Conservation (phyloP, 2,329 filamentous ascomycete genomes). For the Pyrenophora teres region DNA sequence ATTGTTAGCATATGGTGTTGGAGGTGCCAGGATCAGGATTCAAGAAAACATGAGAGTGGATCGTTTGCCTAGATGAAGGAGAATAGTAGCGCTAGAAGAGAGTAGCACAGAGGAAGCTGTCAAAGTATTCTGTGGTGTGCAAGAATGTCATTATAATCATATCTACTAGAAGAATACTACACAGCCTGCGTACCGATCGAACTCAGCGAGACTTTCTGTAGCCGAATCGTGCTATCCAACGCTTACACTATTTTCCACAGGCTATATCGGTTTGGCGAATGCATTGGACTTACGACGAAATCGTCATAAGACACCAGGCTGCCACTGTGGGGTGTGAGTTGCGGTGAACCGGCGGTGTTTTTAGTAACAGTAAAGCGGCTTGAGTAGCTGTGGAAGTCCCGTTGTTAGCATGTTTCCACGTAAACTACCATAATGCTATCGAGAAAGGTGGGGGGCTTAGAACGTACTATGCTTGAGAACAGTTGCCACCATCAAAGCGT, state of each 20-base stretch:
- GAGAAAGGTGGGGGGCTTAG: not conserved
- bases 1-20: too few relatives aligned
- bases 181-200: too few relatives aligned
- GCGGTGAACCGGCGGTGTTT: not conserved
- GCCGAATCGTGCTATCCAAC: not conserved
- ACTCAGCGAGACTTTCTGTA: too few relatives aligned
- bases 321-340: conserved; percentile 2
- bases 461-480: conserved; percentile 9
- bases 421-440: not conserved
- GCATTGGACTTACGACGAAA: conserved; percentile 1
- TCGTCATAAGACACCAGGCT: conserved; percentile 5
- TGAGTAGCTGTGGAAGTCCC: conserved; percentile 1
- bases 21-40: too few relatives aligned
- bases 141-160: too few relatives aligned
- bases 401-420: not conserved
- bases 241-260: not conserved
- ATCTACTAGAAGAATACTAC: too few relatives aligned
- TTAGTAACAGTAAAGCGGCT: conserved; percentile 7
- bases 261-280: conserved; percentile 4
- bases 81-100: too few relatives aligned
- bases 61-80: too few relatives aligned
- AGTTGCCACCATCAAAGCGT: conserved; percentile 7
- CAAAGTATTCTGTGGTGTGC: too few relatives aligned
- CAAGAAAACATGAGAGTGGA: too few relatives aligned
- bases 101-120: too few relatives aligned